Evolutionary conservation across 768 basidiomycete genomes (phyloP).

Genomic region (Lactifluus pinguis): DNA sequence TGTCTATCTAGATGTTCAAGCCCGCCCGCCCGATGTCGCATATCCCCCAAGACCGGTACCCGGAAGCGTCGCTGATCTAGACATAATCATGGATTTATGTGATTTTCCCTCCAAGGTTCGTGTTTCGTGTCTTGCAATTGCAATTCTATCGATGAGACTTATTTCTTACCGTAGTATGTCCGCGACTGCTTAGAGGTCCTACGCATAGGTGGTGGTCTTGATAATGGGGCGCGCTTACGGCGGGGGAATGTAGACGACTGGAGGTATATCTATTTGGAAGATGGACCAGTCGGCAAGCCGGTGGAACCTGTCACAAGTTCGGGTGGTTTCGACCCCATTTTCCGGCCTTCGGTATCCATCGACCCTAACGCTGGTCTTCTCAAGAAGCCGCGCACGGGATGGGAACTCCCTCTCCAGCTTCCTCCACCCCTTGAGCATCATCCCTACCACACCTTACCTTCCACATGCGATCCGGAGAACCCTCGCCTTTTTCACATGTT

Average conservation of each 20-base stretch:
- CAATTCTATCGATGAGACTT: conserved; percentile 5
- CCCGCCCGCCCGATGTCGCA: conserved; percentile 51
- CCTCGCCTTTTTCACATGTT: conserved; percentile 97
- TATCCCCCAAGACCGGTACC: conserved; percentile 84
- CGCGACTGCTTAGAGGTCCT: conserved; percentile 94
- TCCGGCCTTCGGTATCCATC: conserved; percentile 20
- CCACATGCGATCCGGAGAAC: conserved; percentile 74
- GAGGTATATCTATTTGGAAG: conserved; percentile 84
- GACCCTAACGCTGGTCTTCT: conserved; percentile 48
- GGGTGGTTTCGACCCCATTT: conserved; percentile 22
- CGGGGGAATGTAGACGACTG: conserved; percentile 72
- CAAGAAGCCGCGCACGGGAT: conserved; percentile 51
- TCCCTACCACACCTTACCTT: conserved; percentile 46
- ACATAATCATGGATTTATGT: conserved; percentile 87
- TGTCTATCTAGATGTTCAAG: conserved; percentile 64
- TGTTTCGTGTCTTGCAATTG: conserved; percentile 6
- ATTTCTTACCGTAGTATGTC: conserved; percentile 56
- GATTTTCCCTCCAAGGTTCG: conserved; percentile 76
- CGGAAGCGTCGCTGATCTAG: conserved; percentile 82
- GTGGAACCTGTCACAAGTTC: conserved; percentile 27
- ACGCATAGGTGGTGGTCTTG: conserved; percentile 82
- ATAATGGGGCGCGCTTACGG: conserved; percentile 66
- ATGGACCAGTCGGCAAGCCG: conserved; percentile 32
- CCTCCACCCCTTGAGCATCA: conserved; percentile 43
- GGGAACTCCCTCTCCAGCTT: conserved; percentile 49